These are phyloP conservation scores for Arthrocladium fulminans DNA, from an alignment of 2,329 filamentous ascomycete species.

Conservation along the genomic window DNA sequence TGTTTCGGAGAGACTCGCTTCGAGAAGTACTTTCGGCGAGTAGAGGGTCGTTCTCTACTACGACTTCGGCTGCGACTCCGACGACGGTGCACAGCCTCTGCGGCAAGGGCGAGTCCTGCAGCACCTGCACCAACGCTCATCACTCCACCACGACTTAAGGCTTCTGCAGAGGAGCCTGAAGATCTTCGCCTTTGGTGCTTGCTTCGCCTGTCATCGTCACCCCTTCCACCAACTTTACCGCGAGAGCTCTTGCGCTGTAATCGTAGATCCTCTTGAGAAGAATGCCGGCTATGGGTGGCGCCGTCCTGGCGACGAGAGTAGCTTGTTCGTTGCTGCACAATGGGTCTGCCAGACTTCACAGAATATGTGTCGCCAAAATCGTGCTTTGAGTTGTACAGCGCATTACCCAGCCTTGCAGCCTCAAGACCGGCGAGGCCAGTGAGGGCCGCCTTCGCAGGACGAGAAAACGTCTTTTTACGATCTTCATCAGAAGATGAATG, in stretches of 20 bases:
- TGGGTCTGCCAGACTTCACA: constrained; percentile 44
- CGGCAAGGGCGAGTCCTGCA: constrained; percentile 33
- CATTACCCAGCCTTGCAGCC: constrained; percentile 44
- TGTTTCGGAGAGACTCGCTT: constrained; percentile 45
- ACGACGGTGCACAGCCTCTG: constrained; percentile 24
- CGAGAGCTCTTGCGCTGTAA: constrained; percentile 26
- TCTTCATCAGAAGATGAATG: constrained; percentile 46
- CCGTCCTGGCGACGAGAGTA: constrained; percentile 10
- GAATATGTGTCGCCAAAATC: constrained; percentile 55
- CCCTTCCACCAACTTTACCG: constrained; percentile 16
- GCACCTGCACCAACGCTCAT: constrained; percentile 30
- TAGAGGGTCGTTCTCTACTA: constrained; percentile 31
- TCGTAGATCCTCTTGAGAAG: constrained; percentile 31
- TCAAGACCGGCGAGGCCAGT: constrained; percentile 46
- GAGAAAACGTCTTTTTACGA: constrained; percentile 35
- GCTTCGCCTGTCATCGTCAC: background rate
- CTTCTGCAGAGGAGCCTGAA: constrained; percentile 17
- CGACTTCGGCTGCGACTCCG: constrained; percentile 24
- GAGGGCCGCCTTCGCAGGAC: constrained; percentile 44
- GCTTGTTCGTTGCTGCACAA: constrained; percentile 27
- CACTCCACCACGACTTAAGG: constrained; percentile 25
- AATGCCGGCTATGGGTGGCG: constrained; percentile 30
- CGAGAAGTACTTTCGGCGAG: constrained; percentile 24
- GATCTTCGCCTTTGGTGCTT: constrained; percentile 9
- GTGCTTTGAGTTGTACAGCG: constrained; percentile 42